Evolutionary conservation across 2,329 filamentous ascomycete species (phyloP).

Genomic region (Epichloe sylvatica): DNA sequence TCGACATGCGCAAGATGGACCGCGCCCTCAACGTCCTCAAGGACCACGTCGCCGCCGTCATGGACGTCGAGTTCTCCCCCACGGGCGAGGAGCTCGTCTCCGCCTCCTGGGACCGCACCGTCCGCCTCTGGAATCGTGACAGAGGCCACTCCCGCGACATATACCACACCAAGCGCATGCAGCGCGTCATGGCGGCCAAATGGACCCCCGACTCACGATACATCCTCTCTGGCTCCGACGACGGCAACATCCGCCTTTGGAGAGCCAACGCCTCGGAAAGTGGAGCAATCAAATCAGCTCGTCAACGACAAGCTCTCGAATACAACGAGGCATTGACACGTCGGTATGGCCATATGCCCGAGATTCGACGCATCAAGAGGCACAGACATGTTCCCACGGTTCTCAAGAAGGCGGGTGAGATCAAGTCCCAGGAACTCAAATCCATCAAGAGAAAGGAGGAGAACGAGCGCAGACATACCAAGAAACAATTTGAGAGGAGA

Average conservation of each 20-base stretch:
- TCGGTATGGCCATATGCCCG: slow-evolving; percentile 88
- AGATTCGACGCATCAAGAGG: slow-evolving; percentile 77
- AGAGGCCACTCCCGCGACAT: slow-evolving; percentile 79
- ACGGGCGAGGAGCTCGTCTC: slow-evolving; percentile 89
- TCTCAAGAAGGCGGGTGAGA: slow-evolving; percentile 90
- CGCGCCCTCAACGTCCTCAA: slow-evolving; percentile 80
- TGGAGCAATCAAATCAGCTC: slow-evolving; percentile 71
- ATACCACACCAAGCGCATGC: slow-evolving; percentile 97
- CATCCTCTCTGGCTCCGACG: slow-evolving; percentile 79
- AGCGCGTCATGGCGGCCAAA: slow-evolving; percentile 72
- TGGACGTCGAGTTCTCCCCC: slow-evolving; percentile 91
- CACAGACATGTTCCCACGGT: slow-evolving; percentile 86
- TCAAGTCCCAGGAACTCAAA: slow-evolving; percentile 79
- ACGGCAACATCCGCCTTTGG: slow-evolving; percentile 82
- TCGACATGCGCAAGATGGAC: slow-evolving; percentile 86
- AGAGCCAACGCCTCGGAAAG: slow-evolving; percentile 71
- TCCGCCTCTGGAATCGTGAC: slow-evolving; percentile 71
- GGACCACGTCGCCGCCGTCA: slow-evolving; percentile 79
- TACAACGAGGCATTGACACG: slow-evolving; percentile 78
- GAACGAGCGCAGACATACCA: slow-evolving; percentile 83
- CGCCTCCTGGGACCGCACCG: slow-evolving; percentile 71
- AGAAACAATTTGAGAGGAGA: slow-evolving; percentile 63
- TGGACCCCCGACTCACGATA: slow-evolving; percentile 88
- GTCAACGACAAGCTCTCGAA: slow-evolving; percentile 76
- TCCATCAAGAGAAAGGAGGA: slow-evolving; percentile 83